These are phyloP conservation scores for Flaveria ramosissima DNA, from an alignment of 129 eudicot species.

Conservation along the genomic window DNA sequence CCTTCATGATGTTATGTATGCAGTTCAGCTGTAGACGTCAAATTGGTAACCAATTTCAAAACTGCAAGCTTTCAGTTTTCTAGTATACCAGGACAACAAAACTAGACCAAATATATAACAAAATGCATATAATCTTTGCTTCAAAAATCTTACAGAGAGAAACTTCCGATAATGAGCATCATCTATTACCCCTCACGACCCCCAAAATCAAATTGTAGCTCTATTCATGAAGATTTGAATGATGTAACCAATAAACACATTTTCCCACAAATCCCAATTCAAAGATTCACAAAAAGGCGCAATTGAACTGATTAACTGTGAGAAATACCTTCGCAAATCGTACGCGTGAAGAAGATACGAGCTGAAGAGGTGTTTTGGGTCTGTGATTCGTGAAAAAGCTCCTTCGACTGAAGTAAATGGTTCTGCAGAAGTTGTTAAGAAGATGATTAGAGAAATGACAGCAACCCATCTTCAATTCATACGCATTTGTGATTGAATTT, in stretches of 20 bases:
- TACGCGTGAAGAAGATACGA: slow-evolving; percentile 32
- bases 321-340: slow-evolving; percentile 43
- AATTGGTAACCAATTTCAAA: slow-evolving; percentile 9
- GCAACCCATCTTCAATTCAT: slow-evolving; percentile 45
- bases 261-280: too few relatives aligned
- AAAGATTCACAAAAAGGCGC: not conserved
- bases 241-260: not conserved
- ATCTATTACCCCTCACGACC: not conserved
- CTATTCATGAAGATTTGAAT: not conserved
- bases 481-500: slow-evolving; percentile 20
- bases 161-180: not conserved
- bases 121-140: slow-evolving; percentile 14
- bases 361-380: slow-evolving; percentile 20
- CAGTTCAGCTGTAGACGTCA: slow-evolving; percentile 2
- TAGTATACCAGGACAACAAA: too few relatives aligned
- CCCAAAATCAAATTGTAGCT: not conserved
- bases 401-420: slow-evolving; percentile 33
- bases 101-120: not conserved
- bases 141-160: not conserved
- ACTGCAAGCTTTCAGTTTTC: not conserved
- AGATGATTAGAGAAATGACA: slow-evolving; percentile 43
- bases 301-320: not conserved
- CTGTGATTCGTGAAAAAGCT: slow-evolving; percentile 33
- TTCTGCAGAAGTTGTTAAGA: slow-evolving; percentile 39
- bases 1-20: too few relatives aligned